These are phyloP conservation scores for Serendipita sp. DNA, from an alignment of 768 basidiomycete species.

Conservation along the genomic window DNA sequence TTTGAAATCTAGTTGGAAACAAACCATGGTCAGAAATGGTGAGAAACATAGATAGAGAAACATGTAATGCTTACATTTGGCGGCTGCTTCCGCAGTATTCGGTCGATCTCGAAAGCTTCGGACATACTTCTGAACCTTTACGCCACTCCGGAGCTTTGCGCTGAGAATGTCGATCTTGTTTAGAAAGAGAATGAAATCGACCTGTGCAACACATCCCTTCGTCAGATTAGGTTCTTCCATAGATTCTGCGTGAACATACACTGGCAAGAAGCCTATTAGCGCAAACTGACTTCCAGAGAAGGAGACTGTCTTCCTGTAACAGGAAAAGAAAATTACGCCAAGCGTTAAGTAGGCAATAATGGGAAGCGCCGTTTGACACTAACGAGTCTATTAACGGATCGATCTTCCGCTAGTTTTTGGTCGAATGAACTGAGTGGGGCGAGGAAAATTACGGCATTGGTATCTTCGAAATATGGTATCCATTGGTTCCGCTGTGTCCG, in stretches of 20 bases:
- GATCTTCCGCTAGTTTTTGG: conserved; percentile 55
- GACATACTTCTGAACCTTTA: conserved; percentile 48
- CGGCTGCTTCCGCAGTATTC: conserved; percentile 52
- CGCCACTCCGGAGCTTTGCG: conserved; percentile 45
- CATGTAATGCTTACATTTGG: conserved; percentile 36
- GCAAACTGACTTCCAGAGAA: conserved; percentile 58
- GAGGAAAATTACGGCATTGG: conserved; percentile 69
- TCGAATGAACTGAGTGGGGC: conserved; percentile 61
- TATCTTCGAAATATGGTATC: conserved; percentile 66
- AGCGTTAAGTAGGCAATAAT: not conserved
- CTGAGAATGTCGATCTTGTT: conserved; percentile 69
- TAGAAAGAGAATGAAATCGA: conserved; percentile 62
- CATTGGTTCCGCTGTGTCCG: conserved; percentile 44
- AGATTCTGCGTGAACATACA: conserved; percentile 14
- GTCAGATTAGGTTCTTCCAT: not conserved
- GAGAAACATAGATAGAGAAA: not conserved
- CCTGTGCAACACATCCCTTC: conserved; percentile 18
- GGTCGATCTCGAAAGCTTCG: conserved; percentile 51
- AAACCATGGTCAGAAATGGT: not conserved
- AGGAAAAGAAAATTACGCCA: not conserved
- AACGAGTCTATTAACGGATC: conserved; percentile 46
- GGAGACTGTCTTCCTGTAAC: conserved; percentile 53
- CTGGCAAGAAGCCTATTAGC: conserved; percentile 51
- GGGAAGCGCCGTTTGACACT: conserved; percentile 9
- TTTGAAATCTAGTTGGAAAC: not conserved